Evolutionary conservation across 805 yeast genomes (phyloP).

Genomic region (Metschnikowia vanudenii): DNA sequence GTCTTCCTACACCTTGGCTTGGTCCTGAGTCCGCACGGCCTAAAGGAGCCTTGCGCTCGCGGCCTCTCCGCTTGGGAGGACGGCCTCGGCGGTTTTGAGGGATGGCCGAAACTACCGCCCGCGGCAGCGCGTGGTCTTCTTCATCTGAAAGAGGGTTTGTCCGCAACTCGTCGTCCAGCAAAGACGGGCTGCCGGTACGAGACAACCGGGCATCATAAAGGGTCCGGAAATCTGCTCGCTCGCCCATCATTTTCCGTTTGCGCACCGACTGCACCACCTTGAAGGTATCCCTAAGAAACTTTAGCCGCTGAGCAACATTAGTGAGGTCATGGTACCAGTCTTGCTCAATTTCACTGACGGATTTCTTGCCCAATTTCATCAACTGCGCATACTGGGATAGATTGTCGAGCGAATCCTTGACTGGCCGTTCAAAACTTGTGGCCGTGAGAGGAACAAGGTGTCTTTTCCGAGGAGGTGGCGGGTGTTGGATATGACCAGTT

Average conservation of each 20-base stretch:
- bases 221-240: constrained; percentile 18
- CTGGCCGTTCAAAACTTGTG: constrained; percentile 13
- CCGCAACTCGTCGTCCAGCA: constrained; percentile 18
- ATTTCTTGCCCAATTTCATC: not conserved
- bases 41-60: constrained; percentile 13
- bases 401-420: constrained; percentile 13
- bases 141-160: constrained; percentile 11
- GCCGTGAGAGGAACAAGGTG: constrained; percentile 9
- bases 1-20: not conserved
- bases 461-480: constrained; percentile 2
- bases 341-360: constrained; percentile 7
- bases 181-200: constrained; percentile 13
- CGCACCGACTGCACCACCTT: constrained; percentile 21
- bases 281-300: constrained; percentile 20
- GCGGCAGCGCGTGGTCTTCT: constrained; percentile 11
- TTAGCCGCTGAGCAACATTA: constrained; percentile 21
- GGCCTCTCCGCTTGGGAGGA: constrained; percentile 17
- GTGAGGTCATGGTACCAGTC: constrained; percentile 18
- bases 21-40: constrained; percentile 5
- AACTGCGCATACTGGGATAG: constrained; percentile 8
- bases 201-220: constrained; percentile 11
- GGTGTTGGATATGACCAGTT: not conserved
- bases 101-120: not conserved
- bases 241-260: constrained; percentile 20
- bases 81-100: constrained; percentile 18